Conservation (phyloP, 2,329 filamentous ascomycete genomes). For the Colletotrichum sp. region DNA sequence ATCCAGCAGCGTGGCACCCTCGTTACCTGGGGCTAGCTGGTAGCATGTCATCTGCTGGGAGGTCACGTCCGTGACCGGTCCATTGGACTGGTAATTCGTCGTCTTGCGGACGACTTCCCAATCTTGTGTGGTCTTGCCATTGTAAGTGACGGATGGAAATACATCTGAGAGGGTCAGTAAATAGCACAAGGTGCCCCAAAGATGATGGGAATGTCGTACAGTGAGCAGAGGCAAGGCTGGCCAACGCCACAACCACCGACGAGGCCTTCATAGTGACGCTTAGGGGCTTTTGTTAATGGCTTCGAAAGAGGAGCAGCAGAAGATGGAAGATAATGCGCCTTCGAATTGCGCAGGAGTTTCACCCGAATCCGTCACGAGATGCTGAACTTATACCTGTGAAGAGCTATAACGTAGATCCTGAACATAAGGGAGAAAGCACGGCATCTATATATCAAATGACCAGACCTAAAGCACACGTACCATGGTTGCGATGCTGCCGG, state of each 20-base stretch:
- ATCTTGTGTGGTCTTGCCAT: slow-evolving; percentile 36
- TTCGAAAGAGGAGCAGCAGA: neutral
- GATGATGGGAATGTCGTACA: slow-evolving; percentile 32
- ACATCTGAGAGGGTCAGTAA: slow-evolving; percentile 34
- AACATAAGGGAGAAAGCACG: neutral
- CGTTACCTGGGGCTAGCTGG: slow-evolving; percentile 44
- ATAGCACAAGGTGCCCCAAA: neutral
- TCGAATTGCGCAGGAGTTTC: neutral
- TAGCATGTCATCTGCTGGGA: slow-evolving; percentile 57
- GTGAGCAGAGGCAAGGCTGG: slow-evolving; percentile 38
- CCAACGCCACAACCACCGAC: slow-evolving; percentile 27
- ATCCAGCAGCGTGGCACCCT: slow-evolving; percentile 46
- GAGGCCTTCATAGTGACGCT: slow-evolving; percentile 21
- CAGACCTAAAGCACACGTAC: neutral
- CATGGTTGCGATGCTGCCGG: slow-evolving; percentile 21
- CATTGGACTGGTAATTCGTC: slow-evolving; percentile 54
- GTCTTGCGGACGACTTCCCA: slow-evolving; percentile 55
- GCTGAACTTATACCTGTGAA: neutral
- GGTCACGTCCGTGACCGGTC: slow-evolving; percentile 52
- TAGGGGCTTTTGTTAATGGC: neutral
- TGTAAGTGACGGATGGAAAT: slow-evolving; percentile 43
- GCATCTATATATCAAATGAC: neutral
- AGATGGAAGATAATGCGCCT: neutral
- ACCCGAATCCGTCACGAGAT: neutral
- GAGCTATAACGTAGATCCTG: neutral